Conservation (phyloP, 2,329 filamentous ascomycete genomes). For the Pyrenochaeta sp. region DNA sequence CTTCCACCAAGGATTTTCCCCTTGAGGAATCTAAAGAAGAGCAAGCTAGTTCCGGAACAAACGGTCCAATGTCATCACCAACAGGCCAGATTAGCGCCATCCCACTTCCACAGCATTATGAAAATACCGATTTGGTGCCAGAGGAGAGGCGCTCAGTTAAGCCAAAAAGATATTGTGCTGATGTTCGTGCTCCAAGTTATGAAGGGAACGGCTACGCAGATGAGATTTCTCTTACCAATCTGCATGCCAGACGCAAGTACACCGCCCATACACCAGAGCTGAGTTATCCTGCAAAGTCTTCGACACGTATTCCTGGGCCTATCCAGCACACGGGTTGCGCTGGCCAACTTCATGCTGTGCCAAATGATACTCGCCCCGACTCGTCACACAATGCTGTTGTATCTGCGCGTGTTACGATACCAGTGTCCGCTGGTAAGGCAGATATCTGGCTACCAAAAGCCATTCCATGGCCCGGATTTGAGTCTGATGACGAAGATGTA, state of each 20-base stretch:
- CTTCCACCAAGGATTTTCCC: constrained; percentile 13
- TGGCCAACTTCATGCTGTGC: constrained; percentile 15
- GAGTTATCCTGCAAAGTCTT: constrained; percentile 3
- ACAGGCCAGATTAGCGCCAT: constrained; percentile 29
- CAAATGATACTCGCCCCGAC: constrained; percentile 4
- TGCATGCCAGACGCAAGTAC: constrained; percentile 11
- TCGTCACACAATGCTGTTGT: neutral
- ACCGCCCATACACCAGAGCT: neutral
- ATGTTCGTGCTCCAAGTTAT: constrained; percentile 32
- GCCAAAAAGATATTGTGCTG: constrained; percentile 1
- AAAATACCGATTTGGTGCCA: neutral
- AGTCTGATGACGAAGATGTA: constrained; percentile 8
- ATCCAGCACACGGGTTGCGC: constrained; percentile 22
- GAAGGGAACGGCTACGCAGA: constrained; percentile 31
- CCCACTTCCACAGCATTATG: constrained; percentile 20
- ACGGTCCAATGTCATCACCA: constrained; percentile 16
- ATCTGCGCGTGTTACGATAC: neutral
- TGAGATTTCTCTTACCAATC: constrained; percentile 27
- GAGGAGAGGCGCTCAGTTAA: neutral
- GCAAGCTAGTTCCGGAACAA: neutral
- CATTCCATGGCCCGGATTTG: constrained; percentile 16
- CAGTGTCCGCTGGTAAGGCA: constrained; percentile 7
- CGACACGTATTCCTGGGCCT: constrained; percentile 28
- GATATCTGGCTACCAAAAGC: constrained; percentile 3
- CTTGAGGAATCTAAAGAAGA: neutral